Evolutionary conservation across 2,329 filamentous ascomycete genomes (phyloP).

Genomic region (Colletotrichum orchidophilum): DNA sequence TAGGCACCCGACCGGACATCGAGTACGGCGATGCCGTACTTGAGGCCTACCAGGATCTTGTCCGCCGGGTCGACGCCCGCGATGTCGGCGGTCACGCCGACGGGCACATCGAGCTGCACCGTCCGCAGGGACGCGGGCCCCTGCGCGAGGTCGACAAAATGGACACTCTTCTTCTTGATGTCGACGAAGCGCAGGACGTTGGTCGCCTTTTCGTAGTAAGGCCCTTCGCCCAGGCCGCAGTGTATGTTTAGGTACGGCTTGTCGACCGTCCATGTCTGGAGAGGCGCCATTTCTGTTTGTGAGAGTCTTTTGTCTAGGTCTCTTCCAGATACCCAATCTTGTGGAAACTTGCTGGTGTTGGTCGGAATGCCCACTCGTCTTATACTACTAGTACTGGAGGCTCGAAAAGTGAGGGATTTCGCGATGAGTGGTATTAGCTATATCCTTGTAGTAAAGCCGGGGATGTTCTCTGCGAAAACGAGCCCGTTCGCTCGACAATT

Average conservation of each 20-base stretch:
- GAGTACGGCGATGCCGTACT: constrained; percentile 83
- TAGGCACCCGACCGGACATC: constrained; percentile 68
- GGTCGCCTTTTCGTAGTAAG: constrained; percentile 74
- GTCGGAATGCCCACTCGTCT: too few species aligned
- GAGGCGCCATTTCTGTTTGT: constrained; percentile 42
- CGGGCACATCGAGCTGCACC: constrained; percentile 61
- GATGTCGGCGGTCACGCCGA: constrained; percentile 82
- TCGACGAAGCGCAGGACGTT: constrained; percentile 82
- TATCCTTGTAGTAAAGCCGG: not conserved
- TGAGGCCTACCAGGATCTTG: constrained; percentile 80
- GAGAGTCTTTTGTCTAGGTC: not conserved
- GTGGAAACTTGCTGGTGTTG: not conserved
- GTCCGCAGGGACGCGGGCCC: constrained; percentile 73
- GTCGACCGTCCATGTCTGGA: constrained; percentile 61
- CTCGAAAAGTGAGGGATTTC: constrained; percentile 11
- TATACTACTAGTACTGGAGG: not conserved
- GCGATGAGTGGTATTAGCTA: constrained; percentile 13
- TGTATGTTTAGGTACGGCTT: constrained; percentile 68
- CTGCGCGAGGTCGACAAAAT: constrained; percentile 72
- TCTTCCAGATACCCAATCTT: too few species aligned
- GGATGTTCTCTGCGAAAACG: not conserved
- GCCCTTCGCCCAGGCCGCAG: constrained; percentile 77
- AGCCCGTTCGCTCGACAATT: constrained; percentile 8
- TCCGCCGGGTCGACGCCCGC: constrained; percentile 68
- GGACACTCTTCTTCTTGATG: constrained; percentile 80